Conservation (phyloP, 495 filamentous ascomycete species). For the Ramalina intermedia region DNA sequence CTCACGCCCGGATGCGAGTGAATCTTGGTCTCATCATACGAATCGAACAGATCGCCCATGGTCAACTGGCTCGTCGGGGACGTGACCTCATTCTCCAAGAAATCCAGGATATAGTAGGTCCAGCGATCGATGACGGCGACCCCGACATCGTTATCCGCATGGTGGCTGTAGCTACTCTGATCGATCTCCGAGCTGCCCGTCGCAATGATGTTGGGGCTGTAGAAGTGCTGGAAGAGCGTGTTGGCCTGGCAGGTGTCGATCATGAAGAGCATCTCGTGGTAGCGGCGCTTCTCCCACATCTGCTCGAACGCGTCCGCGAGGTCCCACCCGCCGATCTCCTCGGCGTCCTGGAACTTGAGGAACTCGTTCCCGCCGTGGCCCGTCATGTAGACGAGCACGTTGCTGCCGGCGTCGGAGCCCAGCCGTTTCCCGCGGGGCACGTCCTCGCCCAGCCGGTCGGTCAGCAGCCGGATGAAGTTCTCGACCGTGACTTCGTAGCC, state of each 20-base stretch:
- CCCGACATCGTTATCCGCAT: constrained; percentile 94
- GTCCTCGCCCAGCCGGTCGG: constrained; percentile 82
- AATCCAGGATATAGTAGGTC: constrained; percentile 97
- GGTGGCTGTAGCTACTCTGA: constrained; percentile 88
- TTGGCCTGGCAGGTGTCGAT: constrained; percentile 99
- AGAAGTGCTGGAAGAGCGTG: constrained; percentile 96
- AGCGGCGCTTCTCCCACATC: constrained; percentile 99
- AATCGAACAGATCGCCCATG: constrained; percentile 86
- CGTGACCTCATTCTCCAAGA: constrained; percentile 79
- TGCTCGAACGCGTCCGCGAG: constrained; percentile 95
- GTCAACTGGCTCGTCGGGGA: constrained; percentile 72
- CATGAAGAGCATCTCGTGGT: constrained; percentile 97
- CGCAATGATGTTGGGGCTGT: constrained; percentile 91
- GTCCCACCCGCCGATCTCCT: constrained; percentile 94
- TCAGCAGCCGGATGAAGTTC: constrained; percentile 92
- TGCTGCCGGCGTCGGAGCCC: constrained; percentile 83
- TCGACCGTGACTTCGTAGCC: constrained; percentile 98
- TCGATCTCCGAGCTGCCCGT: constrained; percentile 89
- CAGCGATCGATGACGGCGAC: constrained; percentile 97
- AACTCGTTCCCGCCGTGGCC: constrained; percentile 98
- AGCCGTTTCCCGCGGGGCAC: constrained; percentile 87
- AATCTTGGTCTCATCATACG: constrained; percentile 87
- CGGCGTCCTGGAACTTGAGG: constrained; percentile 93
- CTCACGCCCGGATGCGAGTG: constrained; percentile 83
- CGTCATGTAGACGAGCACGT: constrained; percentile 97